phyloP scores from a whole-genome alignment of 495 filamentous ascomycete species.

The Trypethelium eluteriae region DNA sequence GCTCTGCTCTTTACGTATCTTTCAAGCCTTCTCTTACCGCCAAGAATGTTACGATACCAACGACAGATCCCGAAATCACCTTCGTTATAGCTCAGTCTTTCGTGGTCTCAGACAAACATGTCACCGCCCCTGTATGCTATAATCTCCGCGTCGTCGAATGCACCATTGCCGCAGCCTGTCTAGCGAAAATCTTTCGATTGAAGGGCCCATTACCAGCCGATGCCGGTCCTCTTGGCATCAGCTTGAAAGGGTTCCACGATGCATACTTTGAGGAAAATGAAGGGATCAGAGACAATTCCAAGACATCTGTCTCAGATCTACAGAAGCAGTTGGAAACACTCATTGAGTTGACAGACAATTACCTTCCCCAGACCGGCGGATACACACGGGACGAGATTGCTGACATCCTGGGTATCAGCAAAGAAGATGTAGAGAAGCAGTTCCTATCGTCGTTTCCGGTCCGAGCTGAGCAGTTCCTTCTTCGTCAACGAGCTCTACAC shows the following conservation, averaged over 20 bases:
- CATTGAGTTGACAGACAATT: slow-evolving; percentile 53
- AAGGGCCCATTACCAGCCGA: slow-evolving; percentile 60
- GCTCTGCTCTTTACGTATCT: slow-evolving; percentile 80
- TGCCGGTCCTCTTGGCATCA: slow-evolving; percentile 73
- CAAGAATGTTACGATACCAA: slow-evolving; percentile 74
- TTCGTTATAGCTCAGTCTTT: slow-evolving; percentile 95
- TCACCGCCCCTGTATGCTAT: slow-evolving; percentile 86
- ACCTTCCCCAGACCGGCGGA: slow-evolving; percentile 64
- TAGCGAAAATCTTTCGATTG: slow-evolving; percentile 53
- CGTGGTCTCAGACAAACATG: slow-evolving; percentile 86
- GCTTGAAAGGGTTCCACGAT: slow-evolving; percentile 78
- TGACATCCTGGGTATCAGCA: slow-evolving; percentile 57
- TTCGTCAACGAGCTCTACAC: slow-evolving; percentile 78
- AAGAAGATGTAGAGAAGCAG: slow-evolving; percentile 59
- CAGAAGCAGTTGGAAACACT: slow-evolving; percentile 63
- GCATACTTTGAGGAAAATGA: slow-evolving; percentile 62
- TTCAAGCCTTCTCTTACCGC: slow-evolving; percentile 76
- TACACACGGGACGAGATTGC: slow-evolving; percentile 87
- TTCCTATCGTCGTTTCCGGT: slow-evolving; percentile 83
- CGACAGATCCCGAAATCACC: slow-evolving; percentile 69
- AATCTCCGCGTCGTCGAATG: slow-evolving; percentile 96
- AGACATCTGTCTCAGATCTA: slow-evolving; percentile 36
- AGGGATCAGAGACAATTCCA: slow-evolving; percentile 39
- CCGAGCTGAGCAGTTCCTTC: slow-evolving; percentile 77
- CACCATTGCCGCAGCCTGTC: slow-evolving; percentile 73